phyloP scores from a whole-genome alignment of 108 stramenopile genomes.

The Chaetoceros tenuissimus region DNA sequence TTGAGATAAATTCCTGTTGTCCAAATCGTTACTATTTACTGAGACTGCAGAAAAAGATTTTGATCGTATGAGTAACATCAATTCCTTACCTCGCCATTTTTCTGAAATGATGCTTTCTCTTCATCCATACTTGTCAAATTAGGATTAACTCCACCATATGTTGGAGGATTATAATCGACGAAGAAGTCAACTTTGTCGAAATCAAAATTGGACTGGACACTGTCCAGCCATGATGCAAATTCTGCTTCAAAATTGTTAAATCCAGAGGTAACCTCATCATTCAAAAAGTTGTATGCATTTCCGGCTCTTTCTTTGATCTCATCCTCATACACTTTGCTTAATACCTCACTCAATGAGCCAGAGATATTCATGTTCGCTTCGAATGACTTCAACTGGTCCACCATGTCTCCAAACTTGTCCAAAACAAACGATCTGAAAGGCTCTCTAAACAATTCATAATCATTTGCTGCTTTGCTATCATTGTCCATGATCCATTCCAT shows the following conservation, averaged over 20 bases:
- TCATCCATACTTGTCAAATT: conserved; percentile 12
- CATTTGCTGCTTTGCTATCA: not conserved
- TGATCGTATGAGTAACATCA: not conserved
- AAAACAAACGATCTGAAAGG: too few relatives aligned
- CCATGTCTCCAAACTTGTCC: too few relatives aligned
- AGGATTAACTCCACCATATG: conserved; percentile 13
- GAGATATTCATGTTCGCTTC: not conserved
- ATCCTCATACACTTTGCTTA: not conserved
- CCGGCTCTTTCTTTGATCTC: not conserved
- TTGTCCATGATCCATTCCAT: not conserved
- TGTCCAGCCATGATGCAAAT: not conserved
- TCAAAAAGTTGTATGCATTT: not conserved
- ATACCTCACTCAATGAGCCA: not conserved
- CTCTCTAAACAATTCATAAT: not conserved
- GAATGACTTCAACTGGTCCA: not conserved
- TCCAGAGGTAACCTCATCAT: not conserved
- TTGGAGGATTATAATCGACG: conserved; percentile 29
- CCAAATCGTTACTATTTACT: not conserved
- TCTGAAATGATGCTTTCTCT: conserved; percentile 13
- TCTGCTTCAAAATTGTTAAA: not conserved
- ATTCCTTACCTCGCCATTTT: conserved; percentile 22
- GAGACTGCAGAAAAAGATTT: not conserved
- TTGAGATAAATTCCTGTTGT: not conserved
- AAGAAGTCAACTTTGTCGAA: not conserved
- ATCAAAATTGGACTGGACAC: not conserved